Conservation (phyloP, 768 basidiomycete genomes). For the Mrakia blollopis region DNA sequence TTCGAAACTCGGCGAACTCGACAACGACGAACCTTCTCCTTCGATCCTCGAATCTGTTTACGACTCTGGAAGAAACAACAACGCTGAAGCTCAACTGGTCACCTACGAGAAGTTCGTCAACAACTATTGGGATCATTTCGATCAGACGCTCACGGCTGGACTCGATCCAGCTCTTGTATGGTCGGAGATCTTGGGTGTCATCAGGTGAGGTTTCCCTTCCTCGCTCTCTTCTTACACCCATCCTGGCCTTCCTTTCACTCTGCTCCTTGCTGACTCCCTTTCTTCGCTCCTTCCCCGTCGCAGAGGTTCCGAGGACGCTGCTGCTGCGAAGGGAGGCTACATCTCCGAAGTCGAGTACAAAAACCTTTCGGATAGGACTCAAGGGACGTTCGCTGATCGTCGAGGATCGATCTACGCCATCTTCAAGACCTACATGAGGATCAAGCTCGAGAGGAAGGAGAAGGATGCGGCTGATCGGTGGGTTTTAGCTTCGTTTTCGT, state of each 20-base stretch:
- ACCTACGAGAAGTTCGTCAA: constrained; percentile 19
- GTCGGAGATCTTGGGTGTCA: constrained; percentile 30
- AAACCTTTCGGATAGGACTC: constrained; percentile 52
- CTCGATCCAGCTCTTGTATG: constrained; percentile 16
- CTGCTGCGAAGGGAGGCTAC: not conserved
- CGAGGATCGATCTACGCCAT: constrained; percentile 53
- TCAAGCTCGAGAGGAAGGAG: constrained; percentile 49
- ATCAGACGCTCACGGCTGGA: constrained; percentile 14
- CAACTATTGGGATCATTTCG: constrained; percentile 28
- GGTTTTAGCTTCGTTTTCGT: constrained; percentile 59
- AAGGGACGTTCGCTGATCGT: constrained; percentile 55
- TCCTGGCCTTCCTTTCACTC: not conserved
- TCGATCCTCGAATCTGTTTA: too few relatives aligned
- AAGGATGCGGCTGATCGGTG: constrained; percentile 62
- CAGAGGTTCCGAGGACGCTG: not conserved
- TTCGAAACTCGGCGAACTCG: too few relatives aligned
- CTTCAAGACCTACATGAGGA: constrained; percentile 54
- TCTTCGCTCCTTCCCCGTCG: not conserved
- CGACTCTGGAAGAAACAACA: too few relatives aligned
- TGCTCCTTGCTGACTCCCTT: not conserved
- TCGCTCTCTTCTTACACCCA: too few relatives aligned
- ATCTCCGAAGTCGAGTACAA: constrained; percentile 30
- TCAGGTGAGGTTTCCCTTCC: constrained; percentile 8
- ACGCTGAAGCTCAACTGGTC: constrained; percentile 4
- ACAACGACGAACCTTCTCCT: too few relatives aligned